phyloP scores from a whole-genome alignment of 208 protist genomes.

The Naegleria fowleri region DNA sequence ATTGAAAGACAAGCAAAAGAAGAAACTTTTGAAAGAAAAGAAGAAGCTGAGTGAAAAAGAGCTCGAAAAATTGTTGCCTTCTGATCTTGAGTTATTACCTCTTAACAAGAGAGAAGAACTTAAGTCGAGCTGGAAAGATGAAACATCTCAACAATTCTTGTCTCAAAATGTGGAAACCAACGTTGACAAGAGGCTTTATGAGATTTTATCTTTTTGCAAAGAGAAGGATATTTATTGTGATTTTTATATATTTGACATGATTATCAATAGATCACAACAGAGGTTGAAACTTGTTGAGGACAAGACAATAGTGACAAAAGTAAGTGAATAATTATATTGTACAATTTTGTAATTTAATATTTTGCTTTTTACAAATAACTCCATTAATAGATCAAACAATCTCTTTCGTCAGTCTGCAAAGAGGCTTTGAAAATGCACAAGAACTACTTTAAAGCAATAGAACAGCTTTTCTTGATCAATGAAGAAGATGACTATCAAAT shows the following conservation, averaged over 20 bases:
- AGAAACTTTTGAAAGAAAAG: neutral
- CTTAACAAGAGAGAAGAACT: neutral
- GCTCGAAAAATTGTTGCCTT: neutral
- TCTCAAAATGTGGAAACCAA: neutral
- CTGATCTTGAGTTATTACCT: neutral
- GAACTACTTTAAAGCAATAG: neutral
- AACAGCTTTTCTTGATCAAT: neutral
- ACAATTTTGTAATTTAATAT: neutral
- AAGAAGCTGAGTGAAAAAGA: neutral
- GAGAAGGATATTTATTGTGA: neutral
- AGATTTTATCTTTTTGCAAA: neutral
- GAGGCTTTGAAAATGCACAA: neutral
- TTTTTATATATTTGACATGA: neutral
- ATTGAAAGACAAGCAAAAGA: neutral
- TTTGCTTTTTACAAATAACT: no score
- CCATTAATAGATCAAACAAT: neutral
- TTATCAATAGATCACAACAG: neutral
- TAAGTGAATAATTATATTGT: neutral
- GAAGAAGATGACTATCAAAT: slow-evolving; percentile 12
- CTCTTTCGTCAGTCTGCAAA: neutral
- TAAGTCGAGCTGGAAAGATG: neutral
- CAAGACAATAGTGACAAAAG: neutral
- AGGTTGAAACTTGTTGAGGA: neutral
- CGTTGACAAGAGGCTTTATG: neutral
- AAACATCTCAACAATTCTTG: neutral